These are phyloP conservation scores for Pseudogymnoascus sp. DNA, from an alignment of 2,329 filamentous ascomycete species.

Conservation along the genomic window DNA sequence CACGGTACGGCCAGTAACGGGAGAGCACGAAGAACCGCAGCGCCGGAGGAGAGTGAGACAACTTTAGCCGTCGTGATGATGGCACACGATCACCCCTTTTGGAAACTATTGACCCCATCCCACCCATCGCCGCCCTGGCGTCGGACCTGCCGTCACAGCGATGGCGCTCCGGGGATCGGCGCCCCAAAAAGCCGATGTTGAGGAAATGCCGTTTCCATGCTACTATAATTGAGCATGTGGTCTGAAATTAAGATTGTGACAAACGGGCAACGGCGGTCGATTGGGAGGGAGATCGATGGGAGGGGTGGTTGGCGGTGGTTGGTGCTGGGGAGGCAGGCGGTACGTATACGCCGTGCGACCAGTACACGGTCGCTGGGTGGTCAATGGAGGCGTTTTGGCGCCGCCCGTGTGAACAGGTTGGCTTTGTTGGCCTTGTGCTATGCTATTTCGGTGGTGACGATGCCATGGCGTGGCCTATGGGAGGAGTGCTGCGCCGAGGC, in stretches of 20 bases:
- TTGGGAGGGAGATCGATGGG: constrained; percentile 1
- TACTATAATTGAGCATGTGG: neutral
- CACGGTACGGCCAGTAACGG: neutral
- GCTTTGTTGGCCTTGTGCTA: neutral
- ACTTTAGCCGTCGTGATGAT: neutral
- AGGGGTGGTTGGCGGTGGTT: neutral
- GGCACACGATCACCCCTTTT: neutral
- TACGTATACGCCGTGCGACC: neutral
- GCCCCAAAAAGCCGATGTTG: neutral
- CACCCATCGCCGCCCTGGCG: neutral
- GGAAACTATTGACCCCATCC: neutral
- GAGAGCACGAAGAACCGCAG: neutral
- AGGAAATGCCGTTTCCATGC: neutral
- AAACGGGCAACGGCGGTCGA: neutral
- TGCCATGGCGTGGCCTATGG: neutral
- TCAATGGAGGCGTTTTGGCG: neutral
- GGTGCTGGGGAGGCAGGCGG: neutral
- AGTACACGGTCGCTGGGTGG: constrained; percentile 1
- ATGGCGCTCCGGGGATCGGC: neutral
- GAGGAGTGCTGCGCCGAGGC: neutral
- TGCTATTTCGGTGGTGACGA: neutral
- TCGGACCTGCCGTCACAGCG: neutral
- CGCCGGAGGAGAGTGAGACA: neutral
- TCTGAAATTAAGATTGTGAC: constrained; percentile 3
- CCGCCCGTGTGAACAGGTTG: neutral